phyloP scores from a whole-genome alignment of 805 yeast genomes.

The Candida khao-thaluensis region DNA sequence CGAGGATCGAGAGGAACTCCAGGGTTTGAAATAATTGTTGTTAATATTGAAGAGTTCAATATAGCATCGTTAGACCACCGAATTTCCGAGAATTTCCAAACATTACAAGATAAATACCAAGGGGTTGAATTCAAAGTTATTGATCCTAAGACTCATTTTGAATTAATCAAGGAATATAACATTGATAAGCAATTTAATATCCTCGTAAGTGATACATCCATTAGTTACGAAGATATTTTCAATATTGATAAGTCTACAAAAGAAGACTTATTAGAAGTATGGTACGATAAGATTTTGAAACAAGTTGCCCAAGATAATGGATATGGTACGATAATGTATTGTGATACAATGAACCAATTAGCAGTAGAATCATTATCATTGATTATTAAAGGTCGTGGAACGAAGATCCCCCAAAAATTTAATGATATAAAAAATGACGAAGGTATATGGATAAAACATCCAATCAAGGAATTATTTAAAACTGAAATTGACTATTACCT shows the following conservation, averaged over 20 bases:
- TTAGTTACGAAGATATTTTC: slow-evolving; percentile 3
- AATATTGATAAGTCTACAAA: slow-evolving; percentile 50
- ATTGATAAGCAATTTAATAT: slow-evolving; percentile 14
- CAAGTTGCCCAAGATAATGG: slow-evolving; percentile 43
- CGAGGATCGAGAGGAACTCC: slow-evolving; percentile 59
- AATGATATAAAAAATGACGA: slow-evolving; percentile 41
- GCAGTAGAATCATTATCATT: slow-evolving; percentile 78
- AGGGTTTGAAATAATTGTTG: slow-evolving; percentile 62
- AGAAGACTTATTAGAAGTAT: slow-evolving; percentile 57
- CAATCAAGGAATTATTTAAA: slow-evolving; percentile 70
- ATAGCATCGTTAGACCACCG: slow-evolving; percentile 8
- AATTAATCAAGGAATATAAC: slow-evolving; percentile 7
- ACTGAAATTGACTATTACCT: slow-evolving; percentile 65
- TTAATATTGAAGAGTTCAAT: slow-evolving; percentile 45
- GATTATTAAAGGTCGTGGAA: slow-evolving; percentile 86
- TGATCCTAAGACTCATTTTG: slow-evolving; percentile 1
- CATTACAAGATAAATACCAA: not conserved
- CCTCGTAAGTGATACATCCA: not conserved
- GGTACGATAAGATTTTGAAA: slow-evolving; percentile 48
- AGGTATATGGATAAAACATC: slow-evolving; percentile 55
- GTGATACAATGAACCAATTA: slow-evolving; percentile 77
- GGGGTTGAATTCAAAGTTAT: slow-evolving; percentile 2
- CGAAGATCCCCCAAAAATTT: slow-evolving; percentile 53
- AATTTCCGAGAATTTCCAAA: not conserved
- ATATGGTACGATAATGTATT: slow-evolving; percentile 63